phyloP scores from a whole-genome alignment of 352 stramenopile genomes.

The Phytophthora sp. region DNA sequence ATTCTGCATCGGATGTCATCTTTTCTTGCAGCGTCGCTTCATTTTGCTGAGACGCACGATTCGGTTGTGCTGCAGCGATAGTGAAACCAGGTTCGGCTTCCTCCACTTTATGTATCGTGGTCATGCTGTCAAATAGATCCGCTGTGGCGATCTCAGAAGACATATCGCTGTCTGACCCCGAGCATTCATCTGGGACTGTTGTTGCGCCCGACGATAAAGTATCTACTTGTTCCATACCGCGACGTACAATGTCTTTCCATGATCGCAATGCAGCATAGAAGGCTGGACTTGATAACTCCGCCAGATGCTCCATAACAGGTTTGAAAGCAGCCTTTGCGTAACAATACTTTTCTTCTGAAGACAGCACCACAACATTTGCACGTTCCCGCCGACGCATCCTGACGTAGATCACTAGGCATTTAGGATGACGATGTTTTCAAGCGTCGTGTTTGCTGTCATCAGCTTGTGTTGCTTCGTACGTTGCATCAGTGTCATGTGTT shows the following conservation, averaged over 20 bases:
- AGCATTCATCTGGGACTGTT: background rate
- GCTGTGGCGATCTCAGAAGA: too few species aligned
- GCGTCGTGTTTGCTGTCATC: background rate
- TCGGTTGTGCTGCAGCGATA: too few species aligned
- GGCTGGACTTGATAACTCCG: background rate
- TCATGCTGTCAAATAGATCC: too few species aligned
- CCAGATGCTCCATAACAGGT: background rate
- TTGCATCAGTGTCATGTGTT: background rate
- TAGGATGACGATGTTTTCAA: background rate
- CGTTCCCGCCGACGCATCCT: slow-evolving; percentile 3
- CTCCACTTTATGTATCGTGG: too few species aligned
- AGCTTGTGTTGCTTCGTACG: background rate
- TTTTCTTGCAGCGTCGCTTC: too few species aligned
- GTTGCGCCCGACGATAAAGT: background rate
- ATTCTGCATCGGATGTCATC: too few species aligned
- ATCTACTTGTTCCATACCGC: background rate
- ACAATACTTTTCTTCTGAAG: background rate
- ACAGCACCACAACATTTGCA: slow-evolving; percentile 4
- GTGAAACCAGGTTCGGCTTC: too few species aligned
- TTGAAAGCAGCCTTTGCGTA: background rate
- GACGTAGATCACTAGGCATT: background rate
- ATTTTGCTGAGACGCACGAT: too few species aligned
- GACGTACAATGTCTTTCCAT: background rate
- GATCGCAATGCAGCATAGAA: background rate
- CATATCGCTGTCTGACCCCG: background rate